Conservation (phyloP, 495 filamentous ascomycete genomes). For the Hyaloscypha variabilis region DNA sequence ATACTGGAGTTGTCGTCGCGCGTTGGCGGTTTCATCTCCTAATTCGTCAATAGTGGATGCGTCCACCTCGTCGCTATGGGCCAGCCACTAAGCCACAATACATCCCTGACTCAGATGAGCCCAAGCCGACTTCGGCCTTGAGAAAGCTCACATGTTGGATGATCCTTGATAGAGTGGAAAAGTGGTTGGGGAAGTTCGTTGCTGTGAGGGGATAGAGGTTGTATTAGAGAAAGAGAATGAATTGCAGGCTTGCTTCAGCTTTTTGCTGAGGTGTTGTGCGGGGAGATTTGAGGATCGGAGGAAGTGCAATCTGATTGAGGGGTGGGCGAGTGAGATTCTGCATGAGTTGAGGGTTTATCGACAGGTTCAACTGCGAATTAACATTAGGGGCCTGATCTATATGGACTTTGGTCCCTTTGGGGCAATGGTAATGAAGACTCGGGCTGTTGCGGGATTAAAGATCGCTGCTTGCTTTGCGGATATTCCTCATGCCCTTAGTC, state of each 20-base stretch:
- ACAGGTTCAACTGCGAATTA: background rate
- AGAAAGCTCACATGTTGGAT: background rate
- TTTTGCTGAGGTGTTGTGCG: slow-evolving; percentile 3
- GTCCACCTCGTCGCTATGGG: background rate
- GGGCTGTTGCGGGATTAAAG: background rate
- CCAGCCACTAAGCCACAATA: background rate
- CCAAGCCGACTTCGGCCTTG: background rate
- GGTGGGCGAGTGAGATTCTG: slow-evolving; percentile 1
- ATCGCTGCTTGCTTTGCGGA: background rate
- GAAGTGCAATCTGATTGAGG: background rate
- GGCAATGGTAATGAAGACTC: background rate
- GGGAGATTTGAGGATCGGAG: slow-evolving; percentile 3
- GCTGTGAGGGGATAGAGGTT: slow-evolving; percentile 3
- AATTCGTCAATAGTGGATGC: background rate
- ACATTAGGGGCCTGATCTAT: too few species aligned
- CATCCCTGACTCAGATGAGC: background rate
- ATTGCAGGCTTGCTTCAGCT: background rate
- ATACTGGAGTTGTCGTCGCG: background rate
- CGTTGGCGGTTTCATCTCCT: background rate
- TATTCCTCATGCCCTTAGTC: background rate
- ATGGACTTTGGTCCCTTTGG: too few species aligned
- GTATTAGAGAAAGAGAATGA: slow-evolving; percentile 2
- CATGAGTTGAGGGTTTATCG: slow-evolving; percentile 8
- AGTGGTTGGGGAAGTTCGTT: slow-evolving; percentile 6
- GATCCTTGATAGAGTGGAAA: background rate